Conservation (phyloP, 768 basidiomycete species). For the Boletus huronensis region DNA sequence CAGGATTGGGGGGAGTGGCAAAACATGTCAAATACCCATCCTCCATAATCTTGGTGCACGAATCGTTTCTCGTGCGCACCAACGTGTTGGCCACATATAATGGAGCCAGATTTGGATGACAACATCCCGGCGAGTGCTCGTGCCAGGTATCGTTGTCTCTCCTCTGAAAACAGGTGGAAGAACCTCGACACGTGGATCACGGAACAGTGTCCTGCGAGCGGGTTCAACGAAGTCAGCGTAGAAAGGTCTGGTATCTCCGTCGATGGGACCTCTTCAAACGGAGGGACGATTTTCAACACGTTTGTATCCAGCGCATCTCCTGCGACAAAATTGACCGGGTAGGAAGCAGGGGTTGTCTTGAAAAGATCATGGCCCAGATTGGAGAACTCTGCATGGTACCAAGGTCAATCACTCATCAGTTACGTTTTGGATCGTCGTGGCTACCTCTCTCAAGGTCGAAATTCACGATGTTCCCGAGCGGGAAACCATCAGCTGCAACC, state of each 20-base stretch:
- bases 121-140: not conserved
- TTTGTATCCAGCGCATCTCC: not conserved
- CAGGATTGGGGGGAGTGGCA: not conserved
- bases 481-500: too few species aligned
- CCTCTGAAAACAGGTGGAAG: not conserved
- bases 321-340: too few species aligned
- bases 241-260: not conserved
- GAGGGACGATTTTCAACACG: too few species aligned
- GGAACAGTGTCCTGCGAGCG: not conserved
- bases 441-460: too few species aligned
- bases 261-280: too few species aligned
- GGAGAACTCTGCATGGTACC: too few species aligned
- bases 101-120: too few species aligned
- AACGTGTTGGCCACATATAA: not conserved
- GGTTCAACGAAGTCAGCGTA: not conserved
- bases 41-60: not conserved
- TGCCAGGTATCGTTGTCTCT: not conserved
- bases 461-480: too few species aligned
- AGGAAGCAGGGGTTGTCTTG: too few species aligned
- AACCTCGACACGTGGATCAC: not conserved
- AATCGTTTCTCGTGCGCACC: not conserved
- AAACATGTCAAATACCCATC: not conserved
- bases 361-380: too few species aligned
- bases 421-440: too few species aligned
- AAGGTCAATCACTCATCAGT: too few species aligned